Percentiles rank a stretch among this genome's conserved stretches.
These are phyloP conservation scores for Aspergillus sp. DNA, from an alignment of 2,329 filamentous ascomycete genomes.

Conservation along the genomic window DNA sequence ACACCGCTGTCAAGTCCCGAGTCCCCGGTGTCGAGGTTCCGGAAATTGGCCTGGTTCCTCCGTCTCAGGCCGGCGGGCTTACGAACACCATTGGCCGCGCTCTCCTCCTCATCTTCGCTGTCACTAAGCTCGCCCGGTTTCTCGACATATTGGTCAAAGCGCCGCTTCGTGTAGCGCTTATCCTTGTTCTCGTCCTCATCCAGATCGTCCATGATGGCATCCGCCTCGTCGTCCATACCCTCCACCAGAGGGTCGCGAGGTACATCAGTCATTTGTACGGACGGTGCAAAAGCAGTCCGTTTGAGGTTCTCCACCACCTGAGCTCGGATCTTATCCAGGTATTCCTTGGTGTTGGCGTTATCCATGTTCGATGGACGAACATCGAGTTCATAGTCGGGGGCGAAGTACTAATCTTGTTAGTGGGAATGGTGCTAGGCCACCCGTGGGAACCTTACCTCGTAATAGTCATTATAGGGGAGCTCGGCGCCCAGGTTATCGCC, in stretches of 20 bases:
- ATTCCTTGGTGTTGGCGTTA: constrained; percentile 66
- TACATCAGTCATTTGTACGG: constrained; percentile 63
- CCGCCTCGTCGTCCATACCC: constrained; percentile 62
- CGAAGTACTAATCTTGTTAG: constrained; percentile 55
- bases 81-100: constrained; percentile 65
- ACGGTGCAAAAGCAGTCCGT: constrained; percentile 60
- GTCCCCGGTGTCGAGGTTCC: constrained; percentile 56
- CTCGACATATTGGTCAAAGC: constrained; percentile 74
- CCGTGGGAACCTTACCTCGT: constrained; percentile 52
- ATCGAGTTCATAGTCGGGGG: constrained; percentile 67
- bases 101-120: constrained; percentile 83
- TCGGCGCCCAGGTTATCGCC: constrained; percentile 75
- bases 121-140: constrained; percentile 80
- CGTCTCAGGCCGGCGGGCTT: constrained; percentile 50
- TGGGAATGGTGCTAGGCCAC: not conserved
- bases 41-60: constrained; percentile 61
- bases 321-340: constrained; percentile 64
- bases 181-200: constrained; percentile 89
- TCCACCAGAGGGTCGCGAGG: constrained; percentile 54
- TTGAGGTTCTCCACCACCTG: constrained; percentile 67
- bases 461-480: constrained; percentile 97
- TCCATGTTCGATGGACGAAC: constrained; percentile 71
- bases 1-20: constrained; percentile 53
- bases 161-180: constrained; percentile 73
- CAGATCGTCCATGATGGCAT: constrained; percentile 63